A percentile compares a stretch with the other conserved stretches of the same genome.
Evolutionary conservation across 2,329 filamentous ascomycete species (phyloP).

Genomic region (Colletotrichum coccodes): DNA sequence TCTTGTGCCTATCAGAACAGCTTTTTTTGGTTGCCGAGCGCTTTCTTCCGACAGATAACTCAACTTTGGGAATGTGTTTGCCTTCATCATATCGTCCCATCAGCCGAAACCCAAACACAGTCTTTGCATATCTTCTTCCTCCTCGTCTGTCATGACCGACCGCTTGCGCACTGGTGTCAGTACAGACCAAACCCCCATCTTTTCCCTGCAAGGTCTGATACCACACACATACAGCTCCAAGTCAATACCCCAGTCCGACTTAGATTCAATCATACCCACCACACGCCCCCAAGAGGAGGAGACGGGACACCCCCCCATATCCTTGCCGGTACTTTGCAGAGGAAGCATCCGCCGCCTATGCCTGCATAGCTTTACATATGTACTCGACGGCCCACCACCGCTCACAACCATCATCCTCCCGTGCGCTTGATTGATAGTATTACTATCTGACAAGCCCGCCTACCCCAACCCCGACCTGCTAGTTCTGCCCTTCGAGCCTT

Average conservation of each 20-base stretch:
- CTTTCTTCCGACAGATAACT: neutral
- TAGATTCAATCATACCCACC: slow-evolving; percentile 33
- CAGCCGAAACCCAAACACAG: neutral
- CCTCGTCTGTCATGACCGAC: neutral
- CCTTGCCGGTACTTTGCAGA: slow-evolving; percentile 34
- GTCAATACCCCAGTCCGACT: slow-evolving; percentile 26
- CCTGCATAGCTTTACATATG: slow-evolving; percentile 32
- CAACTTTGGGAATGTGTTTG: neutral
- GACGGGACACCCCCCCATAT: slow-evolving; percentile 27
- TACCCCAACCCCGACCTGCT: slow-evolving; percentile 26
- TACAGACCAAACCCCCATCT: slow-evolving; percentile 16
- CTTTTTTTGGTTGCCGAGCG: neutral
- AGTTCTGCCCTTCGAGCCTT: slow-evolving; percentile 27
- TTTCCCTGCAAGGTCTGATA: slow-evolving; percentile 19
- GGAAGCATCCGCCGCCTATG: slow-evolving; percentile 19
- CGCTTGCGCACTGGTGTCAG: neutral
- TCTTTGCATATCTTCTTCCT: neutral
- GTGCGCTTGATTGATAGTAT: slow-evolving; percentile 25
- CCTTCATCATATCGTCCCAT: neutral
- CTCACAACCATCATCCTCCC: slow-evolving; percentile 21
- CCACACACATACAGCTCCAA: slow-evolving; percentile 20
- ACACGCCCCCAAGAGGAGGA: slow-evolving; percentile 25
- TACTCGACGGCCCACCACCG: slow-evolving; percentile 30
- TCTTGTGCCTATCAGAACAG: slow-evolving; percentile 15
- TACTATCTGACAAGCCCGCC: slow-evolving; percentile 32